Evolutionary conservation across 2,329 filamentous ascomycete species (phyloP).

Genomic region (Pezicula rhizophila): DNA sequence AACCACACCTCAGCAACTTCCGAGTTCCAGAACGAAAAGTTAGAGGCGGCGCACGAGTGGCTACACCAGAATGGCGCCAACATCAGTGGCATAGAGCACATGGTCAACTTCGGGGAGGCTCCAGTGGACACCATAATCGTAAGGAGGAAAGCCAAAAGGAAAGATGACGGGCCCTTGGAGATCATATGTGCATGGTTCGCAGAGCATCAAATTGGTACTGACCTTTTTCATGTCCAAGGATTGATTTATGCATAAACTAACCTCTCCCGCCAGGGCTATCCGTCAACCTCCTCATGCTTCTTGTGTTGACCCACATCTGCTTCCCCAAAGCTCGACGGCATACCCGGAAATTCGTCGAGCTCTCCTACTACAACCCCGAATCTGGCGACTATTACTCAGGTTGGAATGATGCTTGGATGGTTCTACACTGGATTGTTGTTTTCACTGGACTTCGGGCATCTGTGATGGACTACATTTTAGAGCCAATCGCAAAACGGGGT

Average conservation of each 20-base stretch:
- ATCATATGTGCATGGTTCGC: conserved; percentile 64
- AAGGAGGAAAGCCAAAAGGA: conserved; percentile 49
- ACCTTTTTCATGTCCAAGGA: neutral
- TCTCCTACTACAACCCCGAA: conserved; percentile 72
- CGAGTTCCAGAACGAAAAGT: conserved; percentile 9
- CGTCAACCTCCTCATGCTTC: conserved; percentile 76
- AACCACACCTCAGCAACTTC: conserved; percentile 8
- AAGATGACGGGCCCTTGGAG: conserved; percentile 55
- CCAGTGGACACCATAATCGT: conserved; percentile 11
- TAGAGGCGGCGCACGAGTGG: conserved; percentile 13
- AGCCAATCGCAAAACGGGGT: conserved; percentile 64
- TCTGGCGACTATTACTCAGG: conserved; percentile 70
- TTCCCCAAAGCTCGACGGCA: conserved; percentile 74
- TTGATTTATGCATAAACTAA: conserved; percentile 3
- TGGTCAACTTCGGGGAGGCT: conserved; percentile 7
- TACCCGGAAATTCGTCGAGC: conserved; percentile 81
- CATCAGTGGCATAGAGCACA: conserved; percentile 12
- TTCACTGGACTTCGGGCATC: conserved; percentile 83
- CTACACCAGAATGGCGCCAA: conserved; percentile 13
- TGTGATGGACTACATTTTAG: conserved; percentile 80
- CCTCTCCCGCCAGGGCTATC: conserved; percentile 58
- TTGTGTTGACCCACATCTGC: conserved; percentile 74
- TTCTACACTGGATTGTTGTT: conserved; percentile 71
- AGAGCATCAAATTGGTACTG: conserved; percentile 71
- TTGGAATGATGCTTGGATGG: conserved; percentile 71